Evolutionary conservation across 352 stramenopile species (phyloP).

Genomic region (Globisporangium yorkense): DNA sequence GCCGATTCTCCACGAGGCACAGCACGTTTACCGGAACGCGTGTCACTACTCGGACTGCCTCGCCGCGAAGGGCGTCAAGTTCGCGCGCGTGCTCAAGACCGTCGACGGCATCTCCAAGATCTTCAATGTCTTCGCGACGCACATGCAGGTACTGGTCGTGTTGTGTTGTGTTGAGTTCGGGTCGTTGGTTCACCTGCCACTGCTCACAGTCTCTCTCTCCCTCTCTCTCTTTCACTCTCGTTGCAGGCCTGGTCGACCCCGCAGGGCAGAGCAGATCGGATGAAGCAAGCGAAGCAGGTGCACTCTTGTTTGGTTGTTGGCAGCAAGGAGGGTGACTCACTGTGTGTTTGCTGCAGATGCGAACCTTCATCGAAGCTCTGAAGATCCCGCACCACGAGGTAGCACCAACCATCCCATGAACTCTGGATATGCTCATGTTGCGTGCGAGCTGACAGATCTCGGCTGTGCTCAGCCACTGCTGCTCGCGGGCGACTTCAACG

Average conservation of each 20-base stretch:
- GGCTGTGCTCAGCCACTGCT: constrained; percentile 42
- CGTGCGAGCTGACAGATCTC: background rate
- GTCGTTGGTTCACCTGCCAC: background rate
- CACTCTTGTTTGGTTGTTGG: background rate
- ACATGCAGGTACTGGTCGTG: constrained; percentile 54
- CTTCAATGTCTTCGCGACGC: constrained; percentile 82
- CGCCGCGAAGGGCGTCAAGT: constrained; percentile 81
- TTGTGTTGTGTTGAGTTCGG: background rate
- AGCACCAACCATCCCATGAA: background rate
- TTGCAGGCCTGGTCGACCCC: constrained; percentile 69
- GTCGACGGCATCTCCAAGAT: constrained; percentile 43
- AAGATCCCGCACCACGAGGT: constrained; percentile 66
- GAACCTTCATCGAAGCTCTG: constrained; percentile 53
- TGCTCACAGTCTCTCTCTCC: background rate
- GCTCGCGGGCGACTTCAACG: constrained; percentile 81
- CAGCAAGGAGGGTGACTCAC: background rate
- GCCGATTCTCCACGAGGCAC: constrained; percentile 68
- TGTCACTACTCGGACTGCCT: constrained; percentile 84
- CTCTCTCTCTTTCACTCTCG: background rate
- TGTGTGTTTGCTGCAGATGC: constrained; percentile 30
- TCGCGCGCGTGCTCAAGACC: constrained; percentile 67
- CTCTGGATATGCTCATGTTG: no score
- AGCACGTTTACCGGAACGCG: constrained; percentile 70
- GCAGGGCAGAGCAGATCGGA: constrained; percentile 48
- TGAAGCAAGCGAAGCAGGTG: constrained; percentile 67